Base-by-base conservation (phyloP, 768 basidiomycete genomes). In the Candolleomyces eurysporus region DNA sequence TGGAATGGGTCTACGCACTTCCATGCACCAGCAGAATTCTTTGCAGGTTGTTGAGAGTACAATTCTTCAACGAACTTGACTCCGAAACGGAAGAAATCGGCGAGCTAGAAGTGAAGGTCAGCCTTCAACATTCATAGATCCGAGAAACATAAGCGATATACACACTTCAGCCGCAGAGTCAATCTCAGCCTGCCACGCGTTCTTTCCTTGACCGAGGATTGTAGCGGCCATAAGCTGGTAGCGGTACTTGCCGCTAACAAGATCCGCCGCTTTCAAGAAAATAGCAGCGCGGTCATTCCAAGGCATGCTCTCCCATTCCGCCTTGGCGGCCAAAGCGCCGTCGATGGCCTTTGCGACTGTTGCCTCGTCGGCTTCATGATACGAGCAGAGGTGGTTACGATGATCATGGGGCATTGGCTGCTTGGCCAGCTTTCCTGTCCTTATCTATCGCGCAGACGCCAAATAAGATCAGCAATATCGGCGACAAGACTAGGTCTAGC, bases 141-240 rank as follows among this genome's bases (percentile, higher is more conserved):
- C 26, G 30, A 53, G 19, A 58, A 55, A 16, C 14, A 51, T 21
- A 58, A 48, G 56, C 39, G 21, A 50, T 3, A 61, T 17, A 61
- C 84, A 48, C 60, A 93, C 94, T 89, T 99, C 97, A 4, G 97
- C 96, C 17, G 95, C 97, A 58, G 97, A 94, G 73, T 99, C 97
- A 64, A 99, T 98, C 82, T 99, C 97, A 16, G 97, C 97, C 78
- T 99, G 97, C 97, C 97, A 99, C 16, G 84, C 89, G 72, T 98
- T 99, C 86, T 99, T 99, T 46, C 97, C 97, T 77, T 99, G 97
- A 16, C 97, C 97, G 51, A 99, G 82, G 76, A 99, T 97, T 48
- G 96, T 98, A 45, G 96, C 95, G 46, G 97, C 97, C 78, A 98
- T 82, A 51, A 99, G 80, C 77, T 90, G 89, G 79, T 96, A 96